Evolutionary conservation across 192 early-diverging fungal species (phyloP), one percentile per base, ranked within the genome.

Genomic region (Chytriomyces sp.): DNA sequence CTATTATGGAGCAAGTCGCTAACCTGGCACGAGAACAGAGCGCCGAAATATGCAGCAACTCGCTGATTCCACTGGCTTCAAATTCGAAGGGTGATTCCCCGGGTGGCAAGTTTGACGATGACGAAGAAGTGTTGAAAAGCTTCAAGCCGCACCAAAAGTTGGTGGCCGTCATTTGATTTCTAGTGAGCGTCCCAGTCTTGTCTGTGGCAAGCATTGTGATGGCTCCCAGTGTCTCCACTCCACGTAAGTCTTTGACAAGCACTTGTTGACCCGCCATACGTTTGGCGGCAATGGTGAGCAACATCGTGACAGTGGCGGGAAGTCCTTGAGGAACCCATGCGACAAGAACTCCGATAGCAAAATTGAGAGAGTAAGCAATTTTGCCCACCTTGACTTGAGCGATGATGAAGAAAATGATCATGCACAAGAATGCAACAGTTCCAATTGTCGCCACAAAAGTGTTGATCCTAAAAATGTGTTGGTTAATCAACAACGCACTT

Each of bases 181-280:
- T 84, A 36, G 96, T 98, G 66, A 98, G 83, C 54, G 96, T 98
- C 62, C 96, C 96, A 12, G 96, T 97, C 78, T 98, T 98, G 81
- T 98, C 96, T 3, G 95, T 98, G 28, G 96, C 96, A 39, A 98
- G 86, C 25, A 97, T 82, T 36, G 96, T 98, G 66, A 98, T 95
- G 8, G 95, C 96, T 57, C 96, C 96, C 30, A 98, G 87, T 14
- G 96, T 98, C 76, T 98, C 96, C 14, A 98, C 96, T 76, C 93
- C 94, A 71, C 94, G 92, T 40, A 98, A 81, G 74, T 97, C 93
- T 77, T 98, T 98, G 75, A 98, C 96, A 34, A 98, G 83, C 33
- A 97, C 94, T 64, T 96, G 92, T 70, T 90, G 81, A 10, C 78
- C 34, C 0, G 94, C 93, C 94, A 98, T 96, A 59, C 93, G 89